Evolutionary conservation across 148 eudicot genomes (phyloP), one percentile per base, ranked within the genome.

Genomic region (Bassia scoparia): DNA sequence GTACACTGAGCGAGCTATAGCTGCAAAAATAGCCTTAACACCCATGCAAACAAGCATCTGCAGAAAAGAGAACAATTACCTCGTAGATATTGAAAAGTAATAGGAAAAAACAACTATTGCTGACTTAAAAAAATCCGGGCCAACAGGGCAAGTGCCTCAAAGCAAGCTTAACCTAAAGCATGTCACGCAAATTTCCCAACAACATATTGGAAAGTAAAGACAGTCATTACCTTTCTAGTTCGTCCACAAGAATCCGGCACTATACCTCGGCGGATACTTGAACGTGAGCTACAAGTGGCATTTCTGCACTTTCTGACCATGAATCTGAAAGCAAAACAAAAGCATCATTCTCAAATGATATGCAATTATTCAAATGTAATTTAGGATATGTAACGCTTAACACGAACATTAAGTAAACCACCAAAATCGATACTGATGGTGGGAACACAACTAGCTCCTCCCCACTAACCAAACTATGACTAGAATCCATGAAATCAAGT

Each of bases 241-340:
- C 89, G 38, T 69, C 74, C 80, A 86, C 60, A 68, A 86, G 85
- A 67, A 84, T 68, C 33, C 85, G 85, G 70, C 86, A 86, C 89
- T n/a, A 86, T 86, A 61, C 89, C 89, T 24, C 87, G 80, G 29
- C 89, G n/a, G 89, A 73, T 83, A 79, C 74, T 78, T 77, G 73
- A 86, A 74, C 74, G 84, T 61, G 89, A 71, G 83, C 89, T 76
- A 83, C 61, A 9, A 86, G 83, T 21, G 89, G 89, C 81, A 86
- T 79, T 76, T 86, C 89, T 20, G 87, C 89, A 83, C 85, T 67
- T 83, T 86, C 61, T 81, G 76, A 27, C 89, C 89, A 77, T 86
- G 82, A 48, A 86, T 80, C 89, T 86, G 68, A 69, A 74, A 44
- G 66, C 49, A 30, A 49, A 44, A 16, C 30, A 48, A 66, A n/a